A percentile compares a stretch with the other conserved stretches of the same genome.
Evolutionary conservation across 2,329 filamentous ascomycete genomes (phyloP).

Genomic region (Colletotrichum zoysiae): DNA sequence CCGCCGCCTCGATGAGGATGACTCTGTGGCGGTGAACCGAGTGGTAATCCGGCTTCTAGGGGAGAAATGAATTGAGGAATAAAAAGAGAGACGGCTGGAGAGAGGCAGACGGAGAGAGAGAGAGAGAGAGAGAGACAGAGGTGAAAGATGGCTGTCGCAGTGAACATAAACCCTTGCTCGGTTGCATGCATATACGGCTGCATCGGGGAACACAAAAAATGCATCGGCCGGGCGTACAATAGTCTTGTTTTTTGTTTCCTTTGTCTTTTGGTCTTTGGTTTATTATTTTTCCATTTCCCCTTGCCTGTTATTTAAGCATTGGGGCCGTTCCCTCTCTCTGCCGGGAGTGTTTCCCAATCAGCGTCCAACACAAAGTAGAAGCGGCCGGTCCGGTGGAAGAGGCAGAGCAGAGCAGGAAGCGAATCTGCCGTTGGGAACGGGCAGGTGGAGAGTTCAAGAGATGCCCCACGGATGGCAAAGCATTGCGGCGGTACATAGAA

Average conservation of each 20-base stretch:
- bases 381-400: background rate
- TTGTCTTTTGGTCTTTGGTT: background rate
- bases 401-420: too few species aligned
- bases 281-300: too few species aligned
- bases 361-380: background rate
- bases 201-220: conserved; percentile 17
- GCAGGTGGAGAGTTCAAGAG: background rate
- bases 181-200: conserved; percentile 19
- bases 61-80: background rate
- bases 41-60: background rate
- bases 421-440: too few species aligned
- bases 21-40: conserved; percentile 26
- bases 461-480: background rate
- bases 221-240: conserved; percentile 26
- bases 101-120: too few species aligned
- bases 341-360: background rate
- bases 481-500: background rate
- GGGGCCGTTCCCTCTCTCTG: background rate
- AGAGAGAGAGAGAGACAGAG: background rate
- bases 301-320: background rate
- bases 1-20: conserved; percentile 19
- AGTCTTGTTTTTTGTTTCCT: background rate
- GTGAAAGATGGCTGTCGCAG: background rate
- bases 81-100: too few species aligned
- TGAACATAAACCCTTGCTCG: conserved; percentile 18